Base-by-base conservation (phyloP, 2,329 filamentous ascomycete genomes). In the Cordyceps militaris region DNA sequence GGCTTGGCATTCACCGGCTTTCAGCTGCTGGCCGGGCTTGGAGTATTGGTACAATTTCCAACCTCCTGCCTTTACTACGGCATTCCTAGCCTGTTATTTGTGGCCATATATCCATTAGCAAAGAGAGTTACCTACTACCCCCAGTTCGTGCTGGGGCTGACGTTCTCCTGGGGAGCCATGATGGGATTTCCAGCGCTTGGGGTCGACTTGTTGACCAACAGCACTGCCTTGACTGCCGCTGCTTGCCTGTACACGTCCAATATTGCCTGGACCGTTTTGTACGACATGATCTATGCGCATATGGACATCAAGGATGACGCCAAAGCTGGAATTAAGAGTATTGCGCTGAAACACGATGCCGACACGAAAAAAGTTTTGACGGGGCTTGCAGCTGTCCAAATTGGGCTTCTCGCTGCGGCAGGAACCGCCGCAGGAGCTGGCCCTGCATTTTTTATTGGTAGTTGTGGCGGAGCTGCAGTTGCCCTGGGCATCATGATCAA, bases 211-310 rank as follows among this genome's bases (percentile, higher is more conserved):
- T 70, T 93, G 13, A 73, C 81, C 6, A 82, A 87, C 62, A 74
- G 74, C 23, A 71, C 81, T 1, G 87, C 88, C 2, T 68, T 89
- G 59, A 76, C 79, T 4, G 84, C 87, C 1, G 88, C 88, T 1
- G 82, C 78, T 3, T 82, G 82, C 58, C 74, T 96, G 50, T 95
- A 95, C 68, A 74, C 81, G 11, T 91, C 87, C 44, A 94, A 91
- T 64, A 78, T 94, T 24, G 85, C 89, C 3, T 96, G 91, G 91
- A 95, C 90, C 0, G 80, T 95, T 26, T 73, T 95, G 40, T 96
- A 95, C 70, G 91, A 96, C 70, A 95, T 94, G 84, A 91, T 96
- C 32, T 96, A 96, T 70, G 91, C 91, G 14, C 91, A 95, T 69
- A 93, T 94, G 85, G 91, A 96, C 66, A 87, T 93, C 70, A 86